Conservation (phyloP, 345 rosid genomes). For the Lepidium aucheri region DNA sequence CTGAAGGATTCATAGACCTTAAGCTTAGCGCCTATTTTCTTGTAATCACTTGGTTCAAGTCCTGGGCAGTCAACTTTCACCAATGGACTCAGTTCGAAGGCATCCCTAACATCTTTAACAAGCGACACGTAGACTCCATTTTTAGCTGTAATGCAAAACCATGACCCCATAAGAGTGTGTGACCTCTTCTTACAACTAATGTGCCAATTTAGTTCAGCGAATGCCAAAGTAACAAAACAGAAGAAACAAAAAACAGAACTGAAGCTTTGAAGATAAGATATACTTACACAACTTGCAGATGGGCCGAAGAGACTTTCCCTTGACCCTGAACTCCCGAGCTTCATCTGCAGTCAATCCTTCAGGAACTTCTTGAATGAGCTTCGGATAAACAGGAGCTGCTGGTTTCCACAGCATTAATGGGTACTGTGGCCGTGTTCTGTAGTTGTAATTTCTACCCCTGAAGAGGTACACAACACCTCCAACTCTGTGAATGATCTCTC, state of each 20-base stretch:
- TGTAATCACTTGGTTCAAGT: constrained; percentile 78
- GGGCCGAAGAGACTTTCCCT: constrained; percentile 69
- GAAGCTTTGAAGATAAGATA: not conserved
- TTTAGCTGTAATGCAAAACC: constrained; percentile 49
- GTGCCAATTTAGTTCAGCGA: not conserved
- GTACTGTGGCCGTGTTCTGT: constrained; percentile 66
- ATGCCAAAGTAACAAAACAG: not conserved
- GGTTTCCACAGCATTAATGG: constrained; percentile 98
- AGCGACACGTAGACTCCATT: constrained; percentile 75
- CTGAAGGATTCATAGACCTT: constrained; percentile 38
- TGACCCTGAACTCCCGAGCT: constrained; percentile 53
- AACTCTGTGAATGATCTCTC: constrained; percentile 63
- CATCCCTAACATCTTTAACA: constrained; percentile 72
- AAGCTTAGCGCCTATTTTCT: constrained; percentile 92
- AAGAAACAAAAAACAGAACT: not conserved
- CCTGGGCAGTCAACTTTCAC: constrained; percentile 81
- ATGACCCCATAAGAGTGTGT: not conserved
- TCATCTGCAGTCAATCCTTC: constrained; percentile 73
- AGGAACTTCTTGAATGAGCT: constrained; percentile 86
- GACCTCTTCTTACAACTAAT: not conserved
- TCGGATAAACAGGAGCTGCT: constrained; percentile 93
- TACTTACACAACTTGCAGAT: constrained; percentile 73
- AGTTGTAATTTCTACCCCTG: constrained; percentile 83
- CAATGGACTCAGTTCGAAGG: constrained; percentile 77
- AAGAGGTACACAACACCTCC: constrained; percentile 85